Percentiles rank a stretch among this genome's conserved stretches.
Evolutionary conservation across 495 filamentous ascomycete species (phyloP).

Genomic region (Filosporella fistucella): DNA sequence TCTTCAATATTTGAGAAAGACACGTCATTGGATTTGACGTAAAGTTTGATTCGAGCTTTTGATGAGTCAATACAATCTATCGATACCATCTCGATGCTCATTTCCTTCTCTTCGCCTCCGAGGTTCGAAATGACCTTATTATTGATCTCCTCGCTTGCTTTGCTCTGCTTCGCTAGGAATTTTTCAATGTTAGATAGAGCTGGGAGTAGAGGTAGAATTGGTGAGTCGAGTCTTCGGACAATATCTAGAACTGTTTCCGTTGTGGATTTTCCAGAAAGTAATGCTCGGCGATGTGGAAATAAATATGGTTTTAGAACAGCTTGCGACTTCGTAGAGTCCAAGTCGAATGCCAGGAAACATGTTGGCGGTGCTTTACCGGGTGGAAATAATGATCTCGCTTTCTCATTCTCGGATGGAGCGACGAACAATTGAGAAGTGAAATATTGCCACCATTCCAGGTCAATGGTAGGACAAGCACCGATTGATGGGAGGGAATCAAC

Average conservation of each 20-base stretch:
- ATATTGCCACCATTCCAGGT: neutral
- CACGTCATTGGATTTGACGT: neutral
- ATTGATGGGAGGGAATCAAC: neutral
- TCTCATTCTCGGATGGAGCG: neutral
- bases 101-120: neutral
- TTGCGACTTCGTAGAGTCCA: neutral
- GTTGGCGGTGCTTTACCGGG: neutral
- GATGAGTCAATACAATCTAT: neutral
- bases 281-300: constrained; percentile 1
- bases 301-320: constrained; percentile 5
- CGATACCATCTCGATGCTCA: neutral
- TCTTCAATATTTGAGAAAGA: neutral
- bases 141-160: neutral
- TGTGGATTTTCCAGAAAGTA: neutral
- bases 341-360: constrained; percentile 4
- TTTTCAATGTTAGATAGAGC: constrained; percentile 1
- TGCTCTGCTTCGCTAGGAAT: neutral
- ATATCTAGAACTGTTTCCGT: neutral
- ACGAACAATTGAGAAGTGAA: neutral
- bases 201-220: neutral
- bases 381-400: neutral
- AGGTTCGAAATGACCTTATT: neutral
- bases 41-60: neutral
- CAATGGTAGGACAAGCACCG: neutral
- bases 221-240: neutral